These are phyloP conservation scores for Aspergillus campestris DNA, from an alignment of 495 filamentous ascomycete species.

Conservation along the genomic window DNA sequence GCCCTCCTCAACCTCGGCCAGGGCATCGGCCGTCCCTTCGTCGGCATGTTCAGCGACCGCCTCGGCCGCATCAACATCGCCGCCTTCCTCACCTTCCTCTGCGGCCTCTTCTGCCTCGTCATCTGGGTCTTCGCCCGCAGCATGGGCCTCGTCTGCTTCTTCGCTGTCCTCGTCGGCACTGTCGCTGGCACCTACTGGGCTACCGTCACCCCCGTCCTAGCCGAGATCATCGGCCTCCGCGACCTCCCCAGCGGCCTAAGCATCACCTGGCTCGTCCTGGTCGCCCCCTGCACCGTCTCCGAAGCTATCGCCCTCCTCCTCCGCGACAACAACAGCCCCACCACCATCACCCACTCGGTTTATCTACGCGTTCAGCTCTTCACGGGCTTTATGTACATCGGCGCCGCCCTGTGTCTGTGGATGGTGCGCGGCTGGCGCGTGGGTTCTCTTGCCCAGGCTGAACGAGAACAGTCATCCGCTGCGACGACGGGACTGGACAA, in stretches of 20 bases:
- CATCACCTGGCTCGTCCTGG: constrained; percentile 68
- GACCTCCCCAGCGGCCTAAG: constrained; percentile 64
- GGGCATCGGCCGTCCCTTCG: constrained; percentile 59
- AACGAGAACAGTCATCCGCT: constrained; percentile 11
- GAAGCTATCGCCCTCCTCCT: constrained; percentile 71
- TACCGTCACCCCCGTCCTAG: constrained; percentile 58
- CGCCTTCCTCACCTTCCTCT: constrained; percentile 52
- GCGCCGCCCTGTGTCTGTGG: constrained; percentile 43
- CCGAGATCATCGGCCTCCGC: constrained; percentile 68
- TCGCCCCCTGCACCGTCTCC: constrained; percentile 63
- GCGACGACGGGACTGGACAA: not conserved
- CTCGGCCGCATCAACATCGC: constrained; percentile 70
- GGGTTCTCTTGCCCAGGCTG: constrained; percentile 39
- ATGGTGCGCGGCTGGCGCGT: constrained; percentile 50
- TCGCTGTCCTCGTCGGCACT: constrained; percentile 58
- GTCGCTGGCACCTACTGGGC: constrained; percentile 72
- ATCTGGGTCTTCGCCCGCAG: constrained; percentile 66
- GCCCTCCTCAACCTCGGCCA: constrained; percentile 68
- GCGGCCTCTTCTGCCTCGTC: constrained; percentile 57
- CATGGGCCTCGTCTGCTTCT: constrained; percentile 61
- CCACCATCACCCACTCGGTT: constrained; percentile 20
- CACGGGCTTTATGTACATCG: constrained; percentile 58
- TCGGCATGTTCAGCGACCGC: constrained; percentile 65
- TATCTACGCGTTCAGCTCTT: constrained; percentile 61
- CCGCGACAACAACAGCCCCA: constrained; percentile 22